Conservation (phyloP, 176 grass and related monocot species). For the Oryza punctata region DNA sequence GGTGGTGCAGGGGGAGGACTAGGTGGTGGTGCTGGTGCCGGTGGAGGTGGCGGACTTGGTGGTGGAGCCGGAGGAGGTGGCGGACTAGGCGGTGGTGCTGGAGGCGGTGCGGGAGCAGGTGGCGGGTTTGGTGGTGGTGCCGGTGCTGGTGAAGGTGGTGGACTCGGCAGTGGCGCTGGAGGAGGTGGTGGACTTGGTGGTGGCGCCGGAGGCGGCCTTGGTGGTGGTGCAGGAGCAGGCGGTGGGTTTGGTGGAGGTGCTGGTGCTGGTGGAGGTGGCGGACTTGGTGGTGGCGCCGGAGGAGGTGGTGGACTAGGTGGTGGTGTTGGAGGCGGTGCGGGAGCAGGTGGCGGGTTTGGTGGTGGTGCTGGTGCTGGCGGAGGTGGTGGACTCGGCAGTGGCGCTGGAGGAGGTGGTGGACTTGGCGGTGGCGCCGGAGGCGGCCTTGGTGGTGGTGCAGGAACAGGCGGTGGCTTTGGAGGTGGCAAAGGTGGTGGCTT, state of each 20-base stretch:
- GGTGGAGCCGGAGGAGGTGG: neutral
- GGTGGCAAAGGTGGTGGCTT: neutral
- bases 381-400: conserved; percentile 10
- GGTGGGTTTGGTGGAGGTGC: neutral
- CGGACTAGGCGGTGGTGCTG: neutral
- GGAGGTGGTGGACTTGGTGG: neutral
- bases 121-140: neutral
- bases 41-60: conserved; percentile 20
- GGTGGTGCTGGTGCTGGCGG: neutral
- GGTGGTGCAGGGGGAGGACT: conserved; percentile 26
- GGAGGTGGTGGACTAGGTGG: conserved; percentile 17
- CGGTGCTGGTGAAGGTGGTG: conserved; percentile 18
- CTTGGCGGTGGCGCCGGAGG: conserved; percentile 38
- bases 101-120: conserved; percentile 5
- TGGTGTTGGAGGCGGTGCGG: conserved; percentile 33
- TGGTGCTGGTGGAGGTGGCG: conserved; percentile 11
- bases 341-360: conserved; percentile 12
- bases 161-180: conserved; percentile 7
- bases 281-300: neutral
- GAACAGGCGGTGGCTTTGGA: conserved; percentile 8
- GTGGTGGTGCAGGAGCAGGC: conserved; percentile 31
- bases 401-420: neutral
- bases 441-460: conserved; percentile 23
- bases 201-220: neutral
- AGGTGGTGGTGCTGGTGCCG: neutral